Percentiles rank a stretch among this genome's conserved stretches.
These are phyloP conservation scores for Cladobotryum mycophilum DNA, from an alignment of 2,329 filamentous ascomycete genomes.

Conservation along the genomic window DNA sequence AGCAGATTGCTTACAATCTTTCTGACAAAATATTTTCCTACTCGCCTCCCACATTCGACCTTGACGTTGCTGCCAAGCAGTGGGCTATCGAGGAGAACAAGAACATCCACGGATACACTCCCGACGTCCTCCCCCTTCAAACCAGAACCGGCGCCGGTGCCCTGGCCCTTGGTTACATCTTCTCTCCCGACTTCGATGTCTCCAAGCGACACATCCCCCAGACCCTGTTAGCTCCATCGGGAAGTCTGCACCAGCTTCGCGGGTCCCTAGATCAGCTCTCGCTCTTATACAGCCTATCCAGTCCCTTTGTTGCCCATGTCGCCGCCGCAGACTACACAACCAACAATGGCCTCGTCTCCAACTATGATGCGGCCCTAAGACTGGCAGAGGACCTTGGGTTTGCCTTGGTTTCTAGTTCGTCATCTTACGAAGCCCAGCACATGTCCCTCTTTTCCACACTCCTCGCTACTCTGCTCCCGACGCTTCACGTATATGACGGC, in stretches of 20 bases:
- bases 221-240: constrained; percentile 79
- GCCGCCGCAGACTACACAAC: constrained; percentile 81
- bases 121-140: constrained; percentile 73
- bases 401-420: constrained; percentile 76
- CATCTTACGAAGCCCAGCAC: constrained; percentile 88
- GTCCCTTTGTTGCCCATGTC: constrained; percentile 87
- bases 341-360: constrained; percentile 67
- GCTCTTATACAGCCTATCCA: constrained; percentile 83
- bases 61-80: constrained; percentile 73
- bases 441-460: constrained; percentile 87
- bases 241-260: constrained; percentile 73
- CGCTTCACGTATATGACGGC: constrained; percentile 83
- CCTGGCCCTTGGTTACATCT: constrained; percentile 92
- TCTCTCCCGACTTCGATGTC: constrained; percentile 93
- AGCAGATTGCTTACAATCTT: constrained; percentile 90
- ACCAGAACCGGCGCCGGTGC: constrained; percentile 83
- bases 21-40: constrained; percentile 98
- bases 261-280: constrained; percentile 86
- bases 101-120: constrained; percentile 78
- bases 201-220: constrained; percentile 88
- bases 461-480: constrained; percentile 71
- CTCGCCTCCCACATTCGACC: constrained; percentile 86
- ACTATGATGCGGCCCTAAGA: constrained; percentile 76
- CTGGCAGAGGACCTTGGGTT: constrained; percentile 86
- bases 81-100: constrained; percentile 66